Evolutionary conservation across 768 basidiomycete species (phyloP).

Genomic region (Cystobasidium tubakii): DNA sequence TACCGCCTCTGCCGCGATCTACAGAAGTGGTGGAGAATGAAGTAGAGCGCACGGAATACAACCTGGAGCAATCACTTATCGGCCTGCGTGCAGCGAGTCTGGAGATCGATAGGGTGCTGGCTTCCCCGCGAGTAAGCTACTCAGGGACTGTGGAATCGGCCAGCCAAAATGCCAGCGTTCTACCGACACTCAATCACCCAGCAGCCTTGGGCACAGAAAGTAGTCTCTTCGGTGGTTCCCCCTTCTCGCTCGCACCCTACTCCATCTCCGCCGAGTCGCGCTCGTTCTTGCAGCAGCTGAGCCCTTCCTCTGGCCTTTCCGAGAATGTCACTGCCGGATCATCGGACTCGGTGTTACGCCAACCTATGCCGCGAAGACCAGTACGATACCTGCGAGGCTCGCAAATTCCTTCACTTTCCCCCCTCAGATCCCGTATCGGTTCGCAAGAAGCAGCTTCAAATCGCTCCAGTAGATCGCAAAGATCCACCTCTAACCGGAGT

Average conservation of each 20-base stretch:
- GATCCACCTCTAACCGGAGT: not conserved
- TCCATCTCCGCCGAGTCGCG: too few species aligned
- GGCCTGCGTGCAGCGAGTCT: constrained; percentile 9
- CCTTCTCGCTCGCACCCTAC: too few species aligned
- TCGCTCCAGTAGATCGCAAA: not conserved
- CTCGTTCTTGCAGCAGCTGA: too few species aligned
- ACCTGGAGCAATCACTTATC: constrained; percentile 16
- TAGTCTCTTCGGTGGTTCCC: too few species aligned
- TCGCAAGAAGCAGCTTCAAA: not conserved
- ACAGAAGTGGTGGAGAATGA: not conserved
- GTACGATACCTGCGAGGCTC: not conserved
- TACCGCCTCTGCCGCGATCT: not conserved
- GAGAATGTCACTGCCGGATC: not conserved
- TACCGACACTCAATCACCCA: not conserved
- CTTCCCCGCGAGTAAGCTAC: not conserved
- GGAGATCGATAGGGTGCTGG: constrained; percentile 21
- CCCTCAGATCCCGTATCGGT: not conserved
- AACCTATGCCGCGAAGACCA: not conserved
- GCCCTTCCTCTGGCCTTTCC: too few species aligned
- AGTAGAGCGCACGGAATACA: not conserved
- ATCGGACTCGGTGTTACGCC: not conserved
- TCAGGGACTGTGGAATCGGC: not conserved
- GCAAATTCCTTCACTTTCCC: not conserved
- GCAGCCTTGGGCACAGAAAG: not conserved
- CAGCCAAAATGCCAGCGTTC: not conserved